phyloP scores from a whole-genome alignment of 768 basidiomycete genomes.

The Lactarius evosmus region DNA sequence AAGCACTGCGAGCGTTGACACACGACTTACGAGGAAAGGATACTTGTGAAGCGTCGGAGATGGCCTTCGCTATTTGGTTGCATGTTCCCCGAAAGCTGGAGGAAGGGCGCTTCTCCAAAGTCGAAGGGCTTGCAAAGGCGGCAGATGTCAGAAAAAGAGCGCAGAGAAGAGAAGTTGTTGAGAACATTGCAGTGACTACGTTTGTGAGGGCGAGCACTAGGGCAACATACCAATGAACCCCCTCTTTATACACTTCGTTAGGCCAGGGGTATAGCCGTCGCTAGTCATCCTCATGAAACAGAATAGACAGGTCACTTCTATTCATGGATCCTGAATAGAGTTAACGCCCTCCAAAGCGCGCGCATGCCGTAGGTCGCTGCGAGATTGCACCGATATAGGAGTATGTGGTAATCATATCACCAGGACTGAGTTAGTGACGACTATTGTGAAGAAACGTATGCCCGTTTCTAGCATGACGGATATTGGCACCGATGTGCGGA shows the following conservation, averaged over 20 bases:
- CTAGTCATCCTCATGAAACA: too few species aligned
- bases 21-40: neutral
- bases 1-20: neutral
- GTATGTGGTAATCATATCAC: too few species aligned
- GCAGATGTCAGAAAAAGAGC: neutral
- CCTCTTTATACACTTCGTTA: neutral
- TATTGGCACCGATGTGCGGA: too few species aligned
- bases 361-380: too few species aligned
- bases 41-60: neutral
- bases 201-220: neutral
- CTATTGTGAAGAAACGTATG: too few species aligned
- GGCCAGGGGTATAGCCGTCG: neutral
- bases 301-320: too few species aligned
- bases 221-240: neutral
- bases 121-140: neutral
- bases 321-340: too few species aligned
- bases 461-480: too few species aligned
- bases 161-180: neutral
- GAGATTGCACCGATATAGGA: too few species aligned
- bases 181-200: neutral
- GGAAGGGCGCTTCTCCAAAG: neutral
- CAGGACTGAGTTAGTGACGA: too few species aligned
- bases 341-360: too few species aligned
- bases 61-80: neutral
- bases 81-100: neutral